Percentiles rank a stretch among this genome's conserved stretches.
Evolutionary conservation across 495 filamentous ascomycete species (phyloP).

Genomic region (Daldinia concentrica): DNA sequence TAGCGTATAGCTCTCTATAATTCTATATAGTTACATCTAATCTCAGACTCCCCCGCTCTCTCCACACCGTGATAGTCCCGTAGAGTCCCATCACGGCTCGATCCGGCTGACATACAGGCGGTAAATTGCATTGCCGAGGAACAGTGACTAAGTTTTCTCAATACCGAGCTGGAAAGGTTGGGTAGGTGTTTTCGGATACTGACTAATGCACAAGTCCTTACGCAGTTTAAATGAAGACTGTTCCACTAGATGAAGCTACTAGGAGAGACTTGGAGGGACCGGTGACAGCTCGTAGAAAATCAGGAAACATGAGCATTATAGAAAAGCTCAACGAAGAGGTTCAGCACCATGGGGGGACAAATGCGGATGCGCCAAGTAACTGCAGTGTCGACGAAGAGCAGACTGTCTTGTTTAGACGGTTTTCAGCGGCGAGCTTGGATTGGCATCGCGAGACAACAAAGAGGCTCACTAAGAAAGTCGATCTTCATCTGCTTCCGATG

Average conservation of each 20-base stretch:
- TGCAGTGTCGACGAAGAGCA: slow-evolving; percentile 40
- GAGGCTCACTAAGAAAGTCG: slow-evolving; percentile 52
- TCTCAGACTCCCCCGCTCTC: slow-evolving; percentile 22
- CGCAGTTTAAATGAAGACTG: background rate
- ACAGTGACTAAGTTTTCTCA: slow-evolving; percentile 1
- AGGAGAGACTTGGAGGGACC: background rate
- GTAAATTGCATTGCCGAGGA: slow-evolving; percentile 23
- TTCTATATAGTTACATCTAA: slow-evolving; percentile 3
- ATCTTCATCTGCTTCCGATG: slow-evolving; percentile 53
- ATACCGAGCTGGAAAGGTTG: slow-evolving; percentile 1
- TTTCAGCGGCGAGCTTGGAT: slow-evolving; percentile 38
- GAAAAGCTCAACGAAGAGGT: slow-evolving; percentile 26
- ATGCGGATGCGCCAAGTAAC: slow-evolving; percentile 14
- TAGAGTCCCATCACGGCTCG: slow-evolving; percentile 18
- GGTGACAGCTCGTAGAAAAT: background rate
- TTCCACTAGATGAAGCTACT: background rate
- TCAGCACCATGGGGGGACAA: slow-evolving; percentile 23
- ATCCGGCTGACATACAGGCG: slow-evolving; percentile 12
- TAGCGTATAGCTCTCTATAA: background rate
- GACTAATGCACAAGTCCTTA: background rate
- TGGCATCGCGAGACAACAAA: slow-evolving; percentile 41
- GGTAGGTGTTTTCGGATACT: background rate
- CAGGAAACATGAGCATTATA: slow-evolving; percentile 9
- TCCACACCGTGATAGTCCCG: slow-evolving; percentile 11
- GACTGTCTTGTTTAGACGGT: slow-evolving; percentile 34